Evolutionary conservation across 257 asterid species (phyloP).

Genomic region (Parsonsia alboflavescens): DNA sequence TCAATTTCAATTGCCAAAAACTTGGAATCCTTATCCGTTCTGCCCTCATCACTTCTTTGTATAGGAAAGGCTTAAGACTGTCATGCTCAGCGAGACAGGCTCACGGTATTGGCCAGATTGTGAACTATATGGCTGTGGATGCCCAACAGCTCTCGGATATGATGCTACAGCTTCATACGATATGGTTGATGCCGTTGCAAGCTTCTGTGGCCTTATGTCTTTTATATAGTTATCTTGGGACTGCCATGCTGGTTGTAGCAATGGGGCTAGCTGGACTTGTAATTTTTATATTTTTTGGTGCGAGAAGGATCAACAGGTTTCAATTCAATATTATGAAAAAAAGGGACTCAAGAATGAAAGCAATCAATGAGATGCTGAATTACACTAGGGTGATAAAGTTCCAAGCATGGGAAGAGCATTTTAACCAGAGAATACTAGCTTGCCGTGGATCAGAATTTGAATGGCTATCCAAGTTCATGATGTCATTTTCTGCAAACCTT

Average conservation of each 20-base stretch:
- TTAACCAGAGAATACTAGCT: constrained; percentile 66
- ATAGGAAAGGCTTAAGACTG: constrained; percentile 71
- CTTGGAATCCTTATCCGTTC: constrained; percentile 83
- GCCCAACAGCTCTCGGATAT: constrained; percentile 94
- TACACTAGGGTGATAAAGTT: constrained; percentile 89
- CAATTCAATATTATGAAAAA: constrained; percentile 69
- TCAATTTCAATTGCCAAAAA: constrained; percentile 78
- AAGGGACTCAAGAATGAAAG: constrained; percentile 87
- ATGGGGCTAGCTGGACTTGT: constrained; percentile 42
- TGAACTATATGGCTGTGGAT: constrained; percentile 93
- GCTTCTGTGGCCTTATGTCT: constrained; percentile 57
- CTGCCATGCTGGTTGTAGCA: constrained; percentile 47
- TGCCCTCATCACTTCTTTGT: constrained; percentile 68
- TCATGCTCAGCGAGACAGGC: constrained; percentile 84
- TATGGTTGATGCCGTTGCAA: constrained; percentile 91
- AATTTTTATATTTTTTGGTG: constrained; percentile 48
- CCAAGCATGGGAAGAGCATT: constrained; percentile 98
- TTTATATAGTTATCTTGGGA: constrained; percentile 56
- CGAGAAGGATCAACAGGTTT: constrained; percentile 52
- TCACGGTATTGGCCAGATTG: constrained; percentile 92
- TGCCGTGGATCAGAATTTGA: constrained; percentile 55
- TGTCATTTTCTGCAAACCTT: constrained; percentile 53
- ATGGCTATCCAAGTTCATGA: constrained; percentile 74
- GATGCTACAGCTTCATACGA: constrained; percentile 79
- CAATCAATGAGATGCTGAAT: constrained; percentile 85